Percentiles rank a stretch among this genome's conserved stretches.
Conservation (phyloP, 805 yeast species). For the Clavispora phyllophila region DNA sequence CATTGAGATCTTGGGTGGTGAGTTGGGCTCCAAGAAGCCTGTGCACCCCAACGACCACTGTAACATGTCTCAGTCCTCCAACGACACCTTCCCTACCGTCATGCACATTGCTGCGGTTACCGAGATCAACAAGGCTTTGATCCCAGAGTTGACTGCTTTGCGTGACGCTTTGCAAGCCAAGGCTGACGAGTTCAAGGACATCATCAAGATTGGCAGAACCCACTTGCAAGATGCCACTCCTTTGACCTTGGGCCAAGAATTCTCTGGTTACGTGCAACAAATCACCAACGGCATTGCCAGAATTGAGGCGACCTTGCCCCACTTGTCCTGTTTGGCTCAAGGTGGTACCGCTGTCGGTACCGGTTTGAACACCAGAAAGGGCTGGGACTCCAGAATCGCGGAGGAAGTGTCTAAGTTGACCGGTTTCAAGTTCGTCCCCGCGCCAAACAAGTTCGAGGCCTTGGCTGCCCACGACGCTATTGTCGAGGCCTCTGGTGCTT, state of each 20-base stretch:
- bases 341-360: slow-evolving; percentile 99
- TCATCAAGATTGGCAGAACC: slow-evolving; percentile 98
- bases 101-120: slow-evolving; percentile 99
- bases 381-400: slow-evolving; percentile 86
- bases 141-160: slow-evolving; percentile 76
- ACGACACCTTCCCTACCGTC: slow-evolving; percentile 98
- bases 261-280: slow-evolving; percentile 94
- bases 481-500: slow-evolving; percentile 96
- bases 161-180: slow-evolving; percentile 75
- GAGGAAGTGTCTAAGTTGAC: slow-evolving; percentile 79
- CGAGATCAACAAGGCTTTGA: slow-evolving; percentile 67
- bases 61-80: slow-evolving; percentile 97
- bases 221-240: slow-evolving; percentile 99
- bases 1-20: slow-evolving; percentile 91
- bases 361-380: slow-evolving; percentile 90
- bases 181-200: slow-evolving; percentile 76
- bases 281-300: slow-evolving; percentile 85
- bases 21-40: slow-evolving; percentile 84
- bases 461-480: slow-evolving; percentile 98
- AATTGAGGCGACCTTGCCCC: slow-evolving; percentile 71
- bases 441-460: slow-evolving; percentile 98
- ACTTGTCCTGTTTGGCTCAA: slow-evolving; percentile 83
- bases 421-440: slow-evolving; percentile 85
- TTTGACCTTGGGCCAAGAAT: slow-evolving; percentile 95
- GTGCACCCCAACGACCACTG: slow-evolving; percentile 99